Evolutionary conservation across 2,329 filamentous ascomycete genomes (phyloP).

Genomic region (Fusarium multiceps): DNA sequence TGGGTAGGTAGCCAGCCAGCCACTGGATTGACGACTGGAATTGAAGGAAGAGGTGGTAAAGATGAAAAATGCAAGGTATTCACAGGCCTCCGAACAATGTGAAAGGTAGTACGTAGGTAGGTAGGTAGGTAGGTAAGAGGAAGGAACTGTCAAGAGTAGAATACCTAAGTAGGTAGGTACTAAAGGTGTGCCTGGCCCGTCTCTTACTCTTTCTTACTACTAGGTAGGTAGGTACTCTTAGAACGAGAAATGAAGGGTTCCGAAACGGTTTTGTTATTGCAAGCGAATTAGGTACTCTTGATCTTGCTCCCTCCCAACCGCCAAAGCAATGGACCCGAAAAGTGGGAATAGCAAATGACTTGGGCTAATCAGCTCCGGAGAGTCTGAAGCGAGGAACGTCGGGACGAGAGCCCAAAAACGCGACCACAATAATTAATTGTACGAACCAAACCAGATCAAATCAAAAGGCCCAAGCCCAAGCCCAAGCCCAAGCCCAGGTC

Average conservation of each 20-base stretch:
- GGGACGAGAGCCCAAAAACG: conserved; percentile 24
- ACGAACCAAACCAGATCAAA: background rate
- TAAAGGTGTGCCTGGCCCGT: background rate
- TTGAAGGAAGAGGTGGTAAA: conserved; percentile 20
- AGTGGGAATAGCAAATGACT: conserved; percentile 26
- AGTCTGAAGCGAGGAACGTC: conserved; percentile 24
- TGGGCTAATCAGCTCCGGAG: conserved; percentile 23
- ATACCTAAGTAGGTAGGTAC: background rate
- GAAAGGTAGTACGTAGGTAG: background rate
- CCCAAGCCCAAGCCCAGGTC: background rate
- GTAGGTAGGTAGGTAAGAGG: background rate
- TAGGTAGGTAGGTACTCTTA: background rate
- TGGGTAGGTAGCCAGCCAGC: background rate
- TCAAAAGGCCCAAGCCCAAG: background rate
- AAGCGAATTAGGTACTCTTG: conserved; percentile 20
- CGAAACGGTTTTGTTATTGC: conserved; percentile 38
- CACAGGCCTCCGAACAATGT: background rate
- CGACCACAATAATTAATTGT: background rate
- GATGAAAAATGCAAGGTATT: background rate
- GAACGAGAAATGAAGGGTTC: conserved; percentile 15
- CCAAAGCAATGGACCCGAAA: conserved; percentile 12
- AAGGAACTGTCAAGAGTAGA: conserved; percentile 5
- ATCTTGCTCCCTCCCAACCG: conserved; percentile 35
- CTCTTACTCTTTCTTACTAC: background rate
- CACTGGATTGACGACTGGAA: conserved; percentile 18